Conservation (phyloP, 2,329 filamentous ascomycete genomes). For the Diaporthe longicolla region DNA sequence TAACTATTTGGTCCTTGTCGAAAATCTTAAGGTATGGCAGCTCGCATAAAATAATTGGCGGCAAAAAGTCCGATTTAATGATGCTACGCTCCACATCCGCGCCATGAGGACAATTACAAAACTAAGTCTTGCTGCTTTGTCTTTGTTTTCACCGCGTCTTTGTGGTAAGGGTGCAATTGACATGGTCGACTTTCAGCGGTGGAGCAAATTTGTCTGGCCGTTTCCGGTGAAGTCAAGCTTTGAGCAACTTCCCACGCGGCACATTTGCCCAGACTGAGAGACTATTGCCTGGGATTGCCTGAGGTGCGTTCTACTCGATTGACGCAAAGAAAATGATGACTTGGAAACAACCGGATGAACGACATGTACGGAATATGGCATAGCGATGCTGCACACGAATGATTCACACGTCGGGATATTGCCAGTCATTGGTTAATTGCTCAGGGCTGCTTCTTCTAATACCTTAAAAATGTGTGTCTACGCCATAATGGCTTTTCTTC, state of each 20-base stretch:
- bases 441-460: background rate
- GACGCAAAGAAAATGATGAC: background rate
- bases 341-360: no score
- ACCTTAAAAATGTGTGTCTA: no score
- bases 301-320: background rate
- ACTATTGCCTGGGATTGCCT: background rate
- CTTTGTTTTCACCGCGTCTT: background rate
- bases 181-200: background rate
- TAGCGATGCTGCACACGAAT: no score
- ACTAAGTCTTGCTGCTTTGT: background rate
- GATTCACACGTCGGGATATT: background rate
- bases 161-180: background rate
- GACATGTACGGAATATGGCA: background rate
- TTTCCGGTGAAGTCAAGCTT: constrained; percentile 10
- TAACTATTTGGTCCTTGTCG: background rate
- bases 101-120: background rate
- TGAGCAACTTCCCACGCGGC: background rate
- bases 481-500: no score
- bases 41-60: background rate
- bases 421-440: no score
- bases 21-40: background rate
- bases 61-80: background rate
- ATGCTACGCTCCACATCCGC: no score
- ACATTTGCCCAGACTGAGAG: background rate
- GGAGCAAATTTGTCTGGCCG: background rate